Conservation (phyloP, 768 basidiomycete species). For the Macrolepiota albuminosa region DNA sequence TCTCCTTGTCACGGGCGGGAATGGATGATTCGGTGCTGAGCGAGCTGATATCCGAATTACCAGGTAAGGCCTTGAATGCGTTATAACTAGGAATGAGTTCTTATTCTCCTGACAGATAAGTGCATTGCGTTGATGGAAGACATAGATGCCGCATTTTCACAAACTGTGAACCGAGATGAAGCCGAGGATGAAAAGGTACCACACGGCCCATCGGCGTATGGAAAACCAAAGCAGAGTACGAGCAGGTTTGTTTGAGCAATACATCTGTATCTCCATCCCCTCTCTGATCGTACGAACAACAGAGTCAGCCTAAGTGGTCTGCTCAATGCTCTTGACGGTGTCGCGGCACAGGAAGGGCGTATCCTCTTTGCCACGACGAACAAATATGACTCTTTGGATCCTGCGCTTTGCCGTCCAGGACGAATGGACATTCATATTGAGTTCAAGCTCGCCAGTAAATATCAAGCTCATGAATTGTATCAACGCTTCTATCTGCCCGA, state of each 20-base stretch:
- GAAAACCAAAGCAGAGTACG: constrained; percentile 5
- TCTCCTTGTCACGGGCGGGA: constrained; percentile 52
- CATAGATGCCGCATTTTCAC: constrained; percentile 71
- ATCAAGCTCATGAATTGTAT: constrained; percentile 64
- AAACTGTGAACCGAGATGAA: constrained; percentile 36
- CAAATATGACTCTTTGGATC: constrained; percentile 63
- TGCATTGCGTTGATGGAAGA: constrained; percentile 83
- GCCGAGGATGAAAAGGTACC: background rate
- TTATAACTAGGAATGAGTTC: background rate
- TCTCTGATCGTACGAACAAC: background rate
- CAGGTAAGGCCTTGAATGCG: constrained; percentile 29
- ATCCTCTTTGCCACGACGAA: constrained; percentile 79
- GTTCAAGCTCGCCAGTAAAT: constrained; percentile 68
- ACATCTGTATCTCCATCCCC: background rate
- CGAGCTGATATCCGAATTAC: constrained; percentile 52
- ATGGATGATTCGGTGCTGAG: constrained; percentile 54
- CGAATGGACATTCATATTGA: constrained; percentile 79
- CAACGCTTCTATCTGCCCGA: constrained; percentile 61
- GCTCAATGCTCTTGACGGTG: constrained; percentile 75
- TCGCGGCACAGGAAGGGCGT: constrained; percentile 78
- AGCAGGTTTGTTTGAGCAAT: constrained; percentile 7
- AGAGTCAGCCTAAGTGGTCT: constrained; percentile 68
- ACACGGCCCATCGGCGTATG: background rate
- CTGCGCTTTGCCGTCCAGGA: constrained; percentile 72
- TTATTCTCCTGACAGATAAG: constrained; percentile 27